Base-by-base conservation (phyloP, 352 stramenopile genomes). In the Phytopythium montanum region DNA sequence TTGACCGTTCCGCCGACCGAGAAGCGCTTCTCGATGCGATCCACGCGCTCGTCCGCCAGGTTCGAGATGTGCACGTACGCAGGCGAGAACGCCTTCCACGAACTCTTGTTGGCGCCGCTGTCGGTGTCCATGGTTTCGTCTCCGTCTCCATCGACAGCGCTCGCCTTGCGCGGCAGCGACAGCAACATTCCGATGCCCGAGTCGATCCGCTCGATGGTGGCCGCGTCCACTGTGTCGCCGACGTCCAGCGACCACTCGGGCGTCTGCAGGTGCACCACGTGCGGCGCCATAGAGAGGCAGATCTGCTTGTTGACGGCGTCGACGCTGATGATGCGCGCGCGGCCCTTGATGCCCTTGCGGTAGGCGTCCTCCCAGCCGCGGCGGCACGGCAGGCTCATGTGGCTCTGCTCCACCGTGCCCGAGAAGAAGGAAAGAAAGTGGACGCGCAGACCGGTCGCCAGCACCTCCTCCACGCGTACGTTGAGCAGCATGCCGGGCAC, bases 401-500 rank as follows among this genome's bases (percentile, higher is more conserved):
- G 88, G 65, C 90, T 93, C 52, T 94, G 84, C 69, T 97, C 88
- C 21, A 97, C 87, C 3, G 83, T 93, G 25, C 83, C 88, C 34
- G 71, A 76, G 65, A 97, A 97, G 57, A 94, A 95, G 14, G 80
- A 92, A 45, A 97, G 81, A 55, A 96, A 97, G 62, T 90, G 94
- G 59, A 97, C 87, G 33, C 72, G 76, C 23, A 97, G 73, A 1
- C 88, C 87, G 60, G 95, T 96, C 55, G 76, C 67, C 54, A 96
- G 70, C 36, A 95, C 84, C 18, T 95, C 84, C 58, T 98, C 94
- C 10, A 99, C 87, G 44, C 86, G 88, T 23, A 96, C 85, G 65
- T 97, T 93, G 5, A 97, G 76, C 60, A 99, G 68, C 90, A 97
- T 97, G 14, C 95, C 95, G 5, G 95, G 94, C 48, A 88, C 65